A percentile compares a stretch with the other conserved stretches of the same genome.
Evolutionary conservation across 2,329 filamentous ascomycete species (phyloP).

Genomic region (Microcera coccophila): DNA sequence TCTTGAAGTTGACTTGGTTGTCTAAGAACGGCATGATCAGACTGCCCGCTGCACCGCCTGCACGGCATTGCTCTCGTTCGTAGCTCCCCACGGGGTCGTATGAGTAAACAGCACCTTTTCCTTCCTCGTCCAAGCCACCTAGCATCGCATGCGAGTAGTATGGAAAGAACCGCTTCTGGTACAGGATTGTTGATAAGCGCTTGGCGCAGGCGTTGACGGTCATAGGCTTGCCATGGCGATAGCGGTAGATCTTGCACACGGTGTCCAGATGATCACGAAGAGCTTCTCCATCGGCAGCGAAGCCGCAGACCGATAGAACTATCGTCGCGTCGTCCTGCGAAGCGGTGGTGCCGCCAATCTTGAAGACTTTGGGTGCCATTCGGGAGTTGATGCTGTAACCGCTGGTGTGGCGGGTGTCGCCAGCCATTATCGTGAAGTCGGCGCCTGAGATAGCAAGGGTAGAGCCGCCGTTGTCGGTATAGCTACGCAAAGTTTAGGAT

Average conservation of each 20-base stretch:
- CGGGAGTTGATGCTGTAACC: conserved; percentile 99
- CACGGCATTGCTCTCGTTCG: conserved; percentile 92
- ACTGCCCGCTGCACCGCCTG: conserved; percentile 85
- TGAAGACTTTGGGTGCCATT: conserved; percentile 93
- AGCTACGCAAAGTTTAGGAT: conserved; percentile 50
- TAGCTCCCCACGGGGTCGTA: conserved; percentile 98
- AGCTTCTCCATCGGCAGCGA: conserved; percentile 89
- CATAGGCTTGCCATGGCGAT: conserved; percentile 97
- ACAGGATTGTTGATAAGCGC: conserved; percentile 89
- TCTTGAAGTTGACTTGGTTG: conserved; percentile 99
- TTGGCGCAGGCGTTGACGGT: conserved; percentile 91
- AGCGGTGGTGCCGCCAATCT: conserved; percentile 86
- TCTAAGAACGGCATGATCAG: conserved; percentile 99
- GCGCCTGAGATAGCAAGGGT: conserved; percentile 91
- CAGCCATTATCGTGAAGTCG: conserved; percentile 94
- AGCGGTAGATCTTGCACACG: conserved; percentile 97
- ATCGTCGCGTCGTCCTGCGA: conserved; percentile 82
- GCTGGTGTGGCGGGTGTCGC: conserved; percentile 91
- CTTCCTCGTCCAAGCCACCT: conserved; percentile 89
- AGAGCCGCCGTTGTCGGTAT: conserved; percentile 96
- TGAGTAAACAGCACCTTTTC: conserved; percentile 88
- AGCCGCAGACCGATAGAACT: conserved; percentile 89
- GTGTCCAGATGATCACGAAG: conserved; percentile 91
- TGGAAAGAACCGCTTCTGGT: conserved; percentile 97
- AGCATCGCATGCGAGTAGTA: conserved; percentile 97